Evolutionary conservation across 129 eudicot genomes (phyloP).

Genomic region (Pittosporum tobira): DNA sequence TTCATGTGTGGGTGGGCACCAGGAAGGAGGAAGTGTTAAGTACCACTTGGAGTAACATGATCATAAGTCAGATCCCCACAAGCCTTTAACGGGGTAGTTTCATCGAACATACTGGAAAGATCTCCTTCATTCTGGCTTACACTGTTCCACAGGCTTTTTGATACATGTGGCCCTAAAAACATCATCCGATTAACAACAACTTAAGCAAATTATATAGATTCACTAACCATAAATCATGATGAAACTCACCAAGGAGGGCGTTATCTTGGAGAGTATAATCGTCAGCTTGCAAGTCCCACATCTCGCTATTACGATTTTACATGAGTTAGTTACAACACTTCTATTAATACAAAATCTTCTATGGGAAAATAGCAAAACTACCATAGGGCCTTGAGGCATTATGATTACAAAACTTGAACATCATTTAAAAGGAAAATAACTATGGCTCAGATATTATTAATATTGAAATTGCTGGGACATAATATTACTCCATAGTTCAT

Average conservation of each 20-base stretch:
- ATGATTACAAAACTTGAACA: neutral
- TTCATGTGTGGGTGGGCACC: neutral
- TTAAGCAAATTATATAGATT: neutral
- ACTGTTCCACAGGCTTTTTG: constrained; percentile 39
- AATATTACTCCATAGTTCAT: no score
- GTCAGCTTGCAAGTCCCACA: constrained; percentile 68
- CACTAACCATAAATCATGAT: neutral
- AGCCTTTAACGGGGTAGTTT: constrained; percentile 74
- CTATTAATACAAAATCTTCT: neutral
- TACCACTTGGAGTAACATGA: constrained; percentile 39
- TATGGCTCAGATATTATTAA: no score
- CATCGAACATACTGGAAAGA: constrained; percentile 48
- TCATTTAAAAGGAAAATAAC: no score
- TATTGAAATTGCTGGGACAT: no score
- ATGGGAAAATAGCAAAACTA: neutral
- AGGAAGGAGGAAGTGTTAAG: neutral
- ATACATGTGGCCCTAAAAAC: constrained; percentile 32
- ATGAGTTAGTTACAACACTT: neutral
- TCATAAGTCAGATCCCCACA: constrained; percentile 69
- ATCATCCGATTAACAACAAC: constrained; percentile 9
- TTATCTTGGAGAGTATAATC: constrained; percentile 44
- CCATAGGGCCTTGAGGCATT: neutral
- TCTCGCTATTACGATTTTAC: constrained; percentile 35
- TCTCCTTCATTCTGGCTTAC: constrained; percentile 38
- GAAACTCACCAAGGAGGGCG: constrained; percentile 21